phyloP scores from a whole-genome alignment of 2,329 filamentous ascomycete species.

The Hypoxylon sp. region DNA sequence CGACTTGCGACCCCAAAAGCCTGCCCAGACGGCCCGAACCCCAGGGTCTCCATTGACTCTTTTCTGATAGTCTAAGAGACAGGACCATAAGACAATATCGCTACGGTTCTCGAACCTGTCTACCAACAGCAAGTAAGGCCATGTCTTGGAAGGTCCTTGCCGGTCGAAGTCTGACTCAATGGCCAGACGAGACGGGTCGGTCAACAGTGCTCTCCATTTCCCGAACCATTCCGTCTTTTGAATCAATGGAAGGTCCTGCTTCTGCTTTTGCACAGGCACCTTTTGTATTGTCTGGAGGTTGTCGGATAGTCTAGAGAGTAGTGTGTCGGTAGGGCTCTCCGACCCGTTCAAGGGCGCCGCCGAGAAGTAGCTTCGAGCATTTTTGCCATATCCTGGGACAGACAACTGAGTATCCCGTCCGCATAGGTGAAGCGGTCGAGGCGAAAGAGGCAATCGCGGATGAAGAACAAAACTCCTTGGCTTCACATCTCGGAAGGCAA shows the following conservation, averaged over 20 bases:
- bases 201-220: slow-evolving; percentile 48
- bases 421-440: slow-evolving; percentile 27
- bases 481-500: slow-evolving; percentile 52
- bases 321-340: slow-evolving; percentile 33
- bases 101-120: slow-evolving; percentile 47
- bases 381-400: slow-evolving; percentile 7
- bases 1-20: slow-evolving; percentile 52
- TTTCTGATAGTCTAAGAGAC: slow-evolving; percentile 51
- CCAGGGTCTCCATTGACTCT: slow-evolving; percentile 50
- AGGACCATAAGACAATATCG: slow-evolving; percentile 51
- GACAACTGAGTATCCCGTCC: slow-evolving; percentile 3
- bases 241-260: slow-evolving; percentile 33
- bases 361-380: slow-evolving; percentile 35
- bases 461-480: slow-evolving; percentile 44
- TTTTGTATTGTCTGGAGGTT: slow-evolving; percentile 3
- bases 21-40: slow-evolving; percentile 50
- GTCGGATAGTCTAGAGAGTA: slow-evolving; percentile 37
- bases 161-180: slow-evolving; percentile 53
- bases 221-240: slow-evolving; percentile 45
- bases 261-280: slow-evolving; percentile 19
- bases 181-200: slow-evolving; percentile 47
- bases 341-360: slow-evolving; percentile 23
- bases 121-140: slow-evolving; percentile 44
- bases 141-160: slow-evolving; percentile 45
- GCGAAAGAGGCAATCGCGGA: slow-evolving; percentile 29